phyloP scores from a whole-genome alignment of 176 grass and related monocot genomes.

The Triticum monococcum region DNA sequence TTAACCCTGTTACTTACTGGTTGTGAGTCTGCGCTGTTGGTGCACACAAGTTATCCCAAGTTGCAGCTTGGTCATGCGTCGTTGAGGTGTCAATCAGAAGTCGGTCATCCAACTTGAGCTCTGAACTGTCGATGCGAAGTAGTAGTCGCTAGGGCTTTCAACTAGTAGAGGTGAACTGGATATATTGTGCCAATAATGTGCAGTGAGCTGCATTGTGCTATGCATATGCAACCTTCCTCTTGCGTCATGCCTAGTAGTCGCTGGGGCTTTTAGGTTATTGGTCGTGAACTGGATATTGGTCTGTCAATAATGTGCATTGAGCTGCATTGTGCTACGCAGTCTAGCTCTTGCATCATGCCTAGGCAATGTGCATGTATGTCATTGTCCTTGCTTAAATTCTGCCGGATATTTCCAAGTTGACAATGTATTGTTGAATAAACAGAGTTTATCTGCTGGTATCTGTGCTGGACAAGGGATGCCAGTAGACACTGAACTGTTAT shows the following conservation, averaged over 20 bases:
- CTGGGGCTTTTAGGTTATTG: neutral
- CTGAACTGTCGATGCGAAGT: neutral
- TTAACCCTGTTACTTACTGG: conserved; percentile 51
- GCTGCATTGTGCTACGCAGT: conserved; percentile 21
- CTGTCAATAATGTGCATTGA: conserved; percentile 36
- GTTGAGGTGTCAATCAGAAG: conserved; percentile 18
- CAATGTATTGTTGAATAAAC: conserved; percentile 18
- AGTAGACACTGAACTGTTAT: neutral
- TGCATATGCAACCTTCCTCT: conserved; percentile 29
- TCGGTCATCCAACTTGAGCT: conserved; percentile 17
- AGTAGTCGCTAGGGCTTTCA: neutral
- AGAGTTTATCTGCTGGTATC: neutral
- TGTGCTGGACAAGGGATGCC: neutral
- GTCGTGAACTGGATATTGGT: conserved; percentile 8
- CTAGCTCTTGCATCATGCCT: conserved; percentile 14
- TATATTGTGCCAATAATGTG: conserved; percentile 36
- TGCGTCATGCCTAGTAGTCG: conserved; percentile 7
- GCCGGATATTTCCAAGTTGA: neutral
- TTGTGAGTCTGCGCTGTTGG: conserved; percentile 25
- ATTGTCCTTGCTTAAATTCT: conserved; percentile 20
- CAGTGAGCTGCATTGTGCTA: conserved; percentile 16
- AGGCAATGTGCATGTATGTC: neutral
- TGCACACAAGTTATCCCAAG: neutral
- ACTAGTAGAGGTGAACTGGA: neutral
- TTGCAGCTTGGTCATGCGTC: neutral